These are phyloP conservation scores for Debaryomyces hansenii DNA, from an alignment of 805 yeast species.

Conservation along the genomic window DNA sequence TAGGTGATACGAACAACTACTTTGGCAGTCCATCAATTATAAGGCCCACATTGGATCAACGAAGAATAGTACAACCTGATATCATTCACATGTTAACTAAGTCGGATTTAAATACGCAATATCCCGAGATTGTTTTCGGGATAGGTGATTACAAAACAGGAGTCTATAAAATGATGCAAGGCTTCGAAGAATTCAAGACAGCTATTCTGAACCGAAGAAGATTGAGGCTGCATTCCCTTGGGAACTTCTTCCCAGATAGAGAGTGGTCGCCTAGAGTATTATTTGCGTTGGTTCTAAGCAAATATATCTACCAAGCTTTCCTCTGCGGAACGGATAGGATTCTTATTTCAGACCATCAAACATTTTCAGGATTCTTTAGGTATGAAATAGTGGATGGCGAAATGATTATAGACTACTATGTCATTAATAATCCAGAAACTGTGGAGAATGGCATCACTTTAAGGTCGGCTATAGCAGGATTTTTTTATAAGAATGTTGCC, in stretches of 20 bases:
- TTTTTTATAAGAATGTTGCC: background rate
- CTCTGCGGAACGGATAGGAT: slow-evolving; percentile 1
- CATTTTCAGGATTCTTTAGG: slow-evolving; percentile 4
- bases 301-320: slow-evolving; percentile 1
- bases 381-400: slow-evolving; percentile 1
- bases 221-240: slow-evolving; percentile 2
- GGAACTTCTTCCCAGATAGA: background rate
- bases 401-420: slow-evolving; percentile 2
- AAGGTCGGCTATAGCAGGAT: slow-evolving; percentile 5
- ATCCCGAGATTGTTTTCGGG: background rate
- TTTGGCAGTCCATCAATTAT: no score
- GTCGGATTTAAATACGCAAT: no score
- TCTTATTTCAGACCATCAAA: background rate
- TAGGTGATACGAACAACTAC: no score
- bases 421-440: slow-evolving; percentile 3
- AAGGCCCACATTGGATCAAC: no score
- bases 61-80: no score
- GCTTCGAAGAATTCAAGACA: slow-evolving; percentile 3
- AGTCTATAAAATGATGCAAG: background rate
- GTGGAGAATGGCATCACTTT: slow-evolving; percentile 2
- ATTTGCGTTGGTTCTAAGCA: background rate
- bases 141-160: slow-evolving; percentile 1
- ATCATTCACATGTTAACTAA: no score
- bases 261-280: background rate
- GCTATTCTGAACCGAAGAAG: background rate